Percentiles rank a stretch among this genome's conserved stretches.
Evolutionary conservation across 2,329 filamentous ascomycete genomes (phyloP).

Genomic region (Epichloe typhina): DNA sequence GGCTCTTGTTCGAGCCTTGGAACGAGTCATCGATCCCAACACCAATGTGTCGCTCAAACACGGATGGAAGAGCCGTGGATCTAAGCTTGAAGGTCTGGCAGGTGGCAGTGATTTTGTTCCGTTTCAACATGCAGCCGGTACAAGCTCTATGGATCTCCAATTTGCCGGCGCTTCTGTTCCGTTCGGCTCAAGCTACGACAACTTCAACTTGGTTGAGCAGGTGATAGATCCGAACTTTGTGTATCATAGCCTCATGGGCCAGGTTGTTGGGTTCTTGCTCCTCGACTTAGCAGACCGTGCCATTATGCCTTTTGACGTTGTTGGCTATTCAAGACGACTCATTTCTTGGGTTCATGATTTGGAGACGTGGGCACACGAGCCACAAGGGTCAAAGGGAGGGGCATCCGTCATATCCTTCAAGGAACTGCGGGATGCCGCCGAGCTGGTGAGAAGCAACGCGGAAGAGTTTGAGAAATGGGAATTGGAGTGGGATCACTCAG

Average conservation of each 20-base stretch:
- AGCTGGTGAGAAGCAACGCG: conserved; percentile 36
- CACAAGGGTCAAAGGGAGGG: conserved; percentile 25
- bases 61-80: conserved; percentile 57
- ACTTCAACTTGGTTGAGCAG: conserved; percentile 69
- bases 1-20: conserved; percentile 58
- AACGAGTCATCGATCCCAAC: conserved; percentile 59
- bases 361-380: conserved; percentile 47
- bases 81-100: conserved; percentile 53
- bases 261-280: conserved; percentile 70
- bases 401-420: conserved; percentile 15
- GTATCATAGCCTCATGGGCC: conserved; percentile 67
- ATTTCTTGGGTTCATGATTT: conserved; percentile 53
- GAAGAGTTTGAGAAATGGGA: conserved; percentile 64
- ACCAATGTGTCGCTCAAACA: conserved; percentile 59
- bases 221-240: conserved; percentile 71
- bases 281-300: conserved; percentile 74
- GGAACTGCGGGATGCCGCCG: conserved; percentile 40
- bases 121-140: conserved; percentile 85
- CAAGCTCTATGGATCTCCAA: conserved; percentile 71
- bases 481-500: conserved; percentile 57
- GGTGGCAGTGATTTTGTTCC: conserved; percentile 73
- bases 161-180: conserved; percentile 59
- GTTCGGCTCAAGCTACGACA: conserved; percentile 79
- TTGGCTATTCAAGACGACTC: conserved; percentile 56
- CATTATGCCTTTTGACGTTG: conserved; percentile 70